A percentile compares a stretch with the other conserved stretches of the same genome.
phyloP scores from a whole-genome alignment of 2,329 filamentous ascomycete genomes.

The Lanzia echinophila region DNA sequence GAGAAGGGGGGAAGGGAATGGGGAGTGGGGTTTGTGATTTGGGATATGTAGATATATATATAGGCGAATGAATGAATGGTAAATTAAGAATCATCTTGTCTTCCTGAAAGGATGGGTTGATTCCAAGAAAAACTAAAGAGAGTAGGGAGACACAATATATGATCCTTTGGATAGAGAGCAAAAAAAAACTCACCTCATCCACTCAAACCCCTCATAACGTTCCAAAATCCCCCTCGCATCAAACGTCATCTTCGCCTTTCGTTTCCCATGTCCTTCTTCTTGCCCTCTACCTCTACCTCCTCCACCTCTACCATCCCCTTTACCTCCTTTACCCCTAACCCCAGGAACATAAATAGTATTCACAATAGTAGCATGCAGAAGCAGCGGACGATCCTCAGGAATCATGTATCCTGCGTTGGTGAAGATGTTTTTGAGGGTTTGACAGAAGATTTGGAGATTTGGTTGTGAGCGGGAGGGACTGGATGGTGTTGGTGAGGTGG shows the following conservation, averaged over 20 bases:
- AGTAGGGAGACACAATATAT: too few species aligned
- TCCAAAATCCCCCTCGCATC: conserved; percentile 52
- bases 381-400: conserved; percentile 53
- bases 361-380: conserved; percentile 77
- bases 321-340: conserved; percentile 19
- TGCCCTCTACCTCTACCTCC: background rate
- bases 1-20: too few species aligned
- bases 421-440: conserved; percentile 49
- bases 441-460: conserved; percentile 51
- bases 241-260: conserved; percentile 33
- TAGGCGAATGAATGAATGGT: too few species aligned
- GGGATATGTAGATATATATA: too few species aligned
- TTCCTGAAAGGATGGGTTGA: too few species aligned
- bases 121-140: too few species aligned
- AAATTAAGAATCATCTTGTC: too few species aligned
- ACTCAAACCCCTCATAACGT: conserved; percentile 57
- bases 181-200: conserved; percentile 42
- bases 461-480: too few species aligned
- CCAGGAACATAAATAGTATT: conserved; percentile 70
- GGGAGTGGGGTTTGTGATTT: too few species aligned
- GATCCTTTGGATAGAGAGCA: too few species aligned
- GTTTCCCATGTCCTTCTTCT: conserved; percentile 24
- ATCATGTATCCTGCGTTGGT: conserved; percentile 48
- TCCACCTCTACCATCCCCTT: background rate
- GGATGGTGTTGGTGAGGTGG: too few species aligned